Base-by-base conservation (phyloP, 2,329 filamentous ascomycete species). In the Aspergillus proliferans region DNA sequence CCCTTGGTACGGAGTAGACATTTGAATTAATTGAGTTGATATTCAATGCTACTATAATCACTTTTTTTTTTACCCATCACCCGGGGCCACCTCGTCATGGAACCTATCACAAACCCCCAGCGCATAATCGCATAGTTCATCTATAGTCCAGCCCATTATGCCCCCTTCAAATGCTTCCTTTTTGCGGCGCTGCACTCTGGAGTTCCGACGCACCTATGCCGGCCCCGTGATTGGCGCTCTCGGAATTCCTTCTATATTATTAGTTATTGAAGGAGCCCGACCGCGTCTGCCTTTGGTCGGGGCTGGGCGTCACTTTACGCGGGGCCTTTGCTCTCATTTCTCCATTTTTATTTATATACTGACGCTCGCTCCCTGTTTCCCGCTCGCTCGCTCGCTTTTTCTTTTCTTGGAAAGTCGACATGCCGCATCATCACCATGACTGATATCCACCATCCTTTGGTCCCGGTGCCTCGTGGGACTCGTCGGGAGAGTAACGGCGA, bases 401-500 rank as follows among this genome's bases (percentile, higher is more conserved):
- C 34, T 4, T 3, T 15, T 19, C 18, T 38, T 19, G 19, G 15
- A 6, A 40, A 10, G 38, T 40, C 19, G 6, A 19, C 10, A 40
- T 19, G 18, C 10, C 19, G 34, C 34, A 15, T 18, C 34, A 4
- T 38, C 18, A 40, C 12, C 18, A 40, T 40, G 38, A 12, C 18
- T 19, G 38, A 40, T 19, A 2, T 45, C 50, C 36, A 53, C 42
- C 53, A 54, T 43, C 55, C 28, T 24, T 36, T 55, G 46, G 54
- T 49, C 15, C 55, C 55, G 24, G 56, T 49, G 26, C 50, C 50
- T 30, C 43, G 54, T 7, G 54, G 51, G 26, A 30, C 43, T 36
- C 47, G 39, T 38, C 45, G 47, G 34, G 24, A 51, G 40, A 50
- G 48, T 38, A 52, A 59, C 41, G 22, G 48, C 14, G 51, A 50